Evolutionary conservation across 345 rosid genomes (phyloP).

Genomic region (Eucalyptus camaldulensis): DNA sequence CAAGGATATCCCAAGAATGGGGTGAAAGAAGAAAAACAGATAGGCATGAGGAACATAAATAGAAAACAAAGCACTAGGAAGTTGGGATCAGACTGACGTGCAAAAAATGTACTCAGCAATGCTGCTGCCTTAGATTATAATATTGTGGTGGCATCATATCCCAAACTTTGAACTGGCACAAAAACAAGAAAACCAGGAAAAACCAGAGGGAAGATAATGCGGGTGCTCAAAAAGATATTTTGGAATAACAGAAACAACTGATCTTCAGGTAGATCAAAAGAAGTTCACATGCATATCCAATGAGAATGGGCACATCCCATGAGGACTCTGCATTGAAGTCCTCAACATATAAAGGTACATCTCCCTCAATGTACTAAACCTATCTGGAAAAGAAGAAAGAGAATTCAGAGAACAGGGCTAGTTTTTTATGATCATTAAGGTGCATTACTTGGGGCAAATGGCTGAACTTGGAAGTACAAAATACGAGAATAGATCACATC

Average conservation of each 20-base stretch:
- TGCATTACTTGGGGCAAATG: background rate
- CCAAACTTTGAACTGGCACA: constrained; percentile 1
- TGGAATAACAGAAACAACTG: background rate
- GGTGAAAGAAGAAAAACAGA: background rate
- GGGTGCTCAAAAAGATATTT: background rate
- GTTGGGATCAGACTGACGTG: constrained; percentile 62
- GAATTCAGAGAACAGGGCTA: background rate
- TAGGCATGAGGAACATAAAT: background rate
- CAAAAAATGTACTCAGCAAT: constrained; percentile 36
- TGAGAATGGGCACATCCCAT: background rate
- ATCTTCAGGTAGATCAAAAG: background rate
- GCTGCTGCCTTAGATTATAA: constrained; percentile 20
- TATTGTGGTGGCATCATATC: constrained; percentile 29
- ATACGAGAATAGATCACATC: background rate
- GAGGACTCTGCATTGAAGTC: background rate
- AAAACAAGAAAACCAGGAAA: background rate
- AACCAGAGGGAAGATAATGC: background rate
- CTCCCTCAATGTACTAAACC: background rate
- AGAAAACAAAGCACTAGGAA: background rate
- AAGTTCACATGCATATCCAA: background rate
- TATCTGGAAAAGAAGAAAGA: background rate
- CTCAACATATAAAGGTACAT: background rate
- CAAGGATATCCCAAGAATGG: background rate
- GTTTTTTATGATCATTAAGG: background rate
- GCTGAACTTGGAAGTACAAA: background rate